These are phyloP conservation scores for Allium cepa DNA, from an alignment of 106 monocot species.

Conservation along the genomic window DNA sequence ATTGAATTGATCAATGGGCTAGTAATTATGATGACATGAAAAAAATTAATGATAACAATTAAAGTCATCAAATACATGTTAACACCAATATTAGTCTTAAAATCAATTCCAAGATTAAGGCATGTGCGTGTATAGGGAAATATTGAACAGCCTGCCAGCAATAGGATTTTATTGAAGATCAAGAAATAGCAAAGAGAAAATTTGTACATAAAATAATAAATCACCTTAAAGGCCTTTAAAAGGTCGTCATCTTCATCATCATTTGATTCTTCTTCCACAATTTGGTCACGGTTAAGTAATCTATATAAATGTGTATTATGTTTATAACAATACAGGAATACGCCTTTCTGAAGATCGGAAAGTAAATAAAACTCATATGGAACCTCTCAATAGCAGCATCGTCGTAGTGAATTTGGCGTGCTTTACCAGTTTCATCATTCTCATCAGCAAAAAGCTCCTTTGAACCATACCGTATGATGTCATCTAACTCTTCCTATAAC, in stretches of 20 bases:
- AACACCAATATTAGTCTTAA: too few species aligned
- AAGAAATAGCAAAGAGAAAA: neutral
- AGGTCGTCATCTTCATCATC: conserved; percentile 83
- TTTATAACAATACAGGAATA: neutral
- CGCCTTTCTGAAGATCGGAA: neutral
- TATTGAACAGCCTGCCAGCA: too few species aligned
- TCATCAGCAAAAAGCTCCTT: conserved; percentile 93
- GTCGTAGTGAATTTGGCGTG: conserved; percentile 97
- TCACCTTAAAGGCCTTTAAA: conserved; percentile 93
- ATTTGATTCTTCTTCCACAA: conserved; percentile 56
- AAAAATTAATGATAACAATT: too few species aligned
- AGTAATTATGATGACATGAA: too few species aligned
- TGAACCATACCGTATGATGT: conserved; percentile 92
- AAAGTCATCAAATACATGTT: too few species aligned
- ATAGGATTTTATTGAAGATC: neutral
- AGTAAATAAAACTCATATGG: neutral
- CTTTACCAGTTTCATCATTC: conserved; percentile 74
- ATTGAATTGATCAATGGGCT: too few species aligned
- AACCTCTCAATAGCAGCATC: conserved; percentile 89
- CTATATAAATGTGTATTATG: conserved; percentile 14
- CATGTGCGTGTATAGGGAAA: too few species aligned
- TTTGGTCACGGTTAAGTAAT: conserved; percentile 81
- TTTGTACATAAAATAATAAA: neutral
- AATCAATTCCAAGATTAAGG: too few species aligned
- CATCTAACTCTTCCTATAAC: conserved; percentile 85